Evolutionary conservation across 306 rosid genomes (phyloP), one percentile per base, ranked within the genome.

Genomic region (Cucurbita maxima): DNA sequence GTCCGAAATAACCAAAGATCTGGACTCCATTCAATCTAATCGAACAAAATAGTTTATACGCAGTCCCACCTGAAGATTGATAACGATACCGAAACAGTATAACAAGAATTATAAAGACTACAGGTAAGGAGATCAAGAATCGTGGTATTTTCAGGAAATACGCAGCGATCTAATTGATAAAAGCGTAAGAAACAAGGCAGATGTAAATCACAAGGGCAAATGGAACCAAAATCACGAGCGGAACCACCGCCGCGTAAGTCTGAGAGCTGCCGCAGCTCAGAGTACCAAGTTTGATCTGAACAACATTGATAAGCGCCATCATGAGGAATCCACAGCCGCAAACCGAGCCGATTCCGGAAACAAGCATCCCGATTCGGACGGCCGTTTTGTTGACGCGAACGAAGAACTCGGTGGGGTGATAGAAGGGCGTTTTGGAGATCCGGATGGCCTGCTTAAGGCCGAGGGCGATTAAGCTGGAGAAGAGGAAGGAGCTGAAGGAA

Each of bases 401-500:
- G 34, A 83, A 58, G 76, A 84, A 72, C 77, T 89, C 90, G 75
- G 53, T 52, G 47, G 77, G 87, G 74, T 79, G 96, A 74, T 70
- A 80, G 70, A 56, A 37, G 41, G 93, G 52, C 79, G 67, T 66
- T 25, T 81, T 80, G 19, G 94, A 47, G 78, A 93, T 86, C 75
- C 96, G 90, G 41, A 89, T 81, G 52, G 87, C 96, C 75, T 94
- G 97, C 60, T 91, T 90, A 86, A 94, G 90, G 0, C 86, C 94
- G 36, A 90, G 75, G 15, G 98, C 98, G 69, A 94, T 30, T 54
- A 94, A 93, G 85, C 97, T 94, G 64, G 97, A 94, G 90, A 94
- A 90, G 85, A 94, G 97, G 84, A 94, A 94, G 76, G 89, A 94
- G 84, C 96, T 89, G 92, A 94, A 94, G 50, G 98, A 89, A 92